A percentile compares a stretch with the other conserved stretches of the same genome.
Conservation (phyloP, 768 basidiomycete genomes). For the Russula compacta region DNA sequence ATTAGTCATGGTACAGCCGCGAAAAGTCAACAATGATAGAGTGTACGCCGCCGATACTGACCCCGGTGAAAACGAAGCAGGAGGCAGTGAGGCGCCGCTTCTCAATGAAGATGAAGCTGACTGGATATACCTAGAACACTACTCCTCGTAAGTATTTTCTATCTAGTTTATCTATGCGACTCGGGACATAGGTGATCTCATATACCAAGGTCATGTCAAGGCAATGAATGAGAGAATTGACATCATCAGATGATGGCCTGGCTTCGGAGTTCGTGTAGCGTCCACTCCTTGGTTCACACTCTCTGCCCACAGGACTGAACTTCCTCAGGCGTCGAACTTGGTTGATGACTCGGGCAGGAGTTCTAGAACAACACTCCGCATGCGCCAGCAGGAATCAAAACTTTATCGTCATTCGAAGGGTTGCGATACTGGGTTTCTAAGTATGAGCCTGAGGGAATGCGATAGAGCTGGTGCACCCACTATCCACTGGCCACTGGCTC, state of each 20-base stretch:
- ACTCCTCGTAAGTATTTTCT: background rate
- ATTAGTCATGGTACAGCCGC: background rate
- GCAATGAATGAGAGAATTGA: background rate
- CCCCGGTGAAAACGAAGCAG: background rate
- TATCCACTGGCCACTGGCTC: background rate
- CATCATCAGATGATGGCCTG: background rate
- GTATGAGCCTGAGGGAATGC: background rate
- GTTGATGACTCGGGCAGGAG: background rate
- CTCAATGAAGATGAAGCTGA: background rate
- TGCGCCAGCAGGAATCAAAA: background rate
- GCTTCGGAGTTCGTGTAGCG: background rate
- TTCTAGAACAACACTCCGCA: background rate
- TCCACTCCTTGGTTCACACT: background rate
- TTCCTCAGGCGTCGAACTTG: background rate
- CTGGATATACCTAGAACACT: background rate
- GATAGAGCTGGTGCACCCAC: background rate
- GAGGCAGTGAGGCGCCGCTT: background rate
- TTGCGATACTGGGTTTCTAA: background rate
- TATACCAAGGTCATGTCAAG: background rate
- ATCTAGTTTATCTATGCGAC: background rate
- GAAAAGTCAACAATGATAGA: background rate
- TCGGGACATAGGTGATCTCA: background rate
- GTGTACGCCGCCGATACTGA: background rate
- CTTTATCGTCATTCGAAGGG: background rate
- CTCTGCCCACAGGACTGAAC: background rate